Conservation (phyloP, 176 grass and related monocot species). For the Poa pratensis region DNA sequence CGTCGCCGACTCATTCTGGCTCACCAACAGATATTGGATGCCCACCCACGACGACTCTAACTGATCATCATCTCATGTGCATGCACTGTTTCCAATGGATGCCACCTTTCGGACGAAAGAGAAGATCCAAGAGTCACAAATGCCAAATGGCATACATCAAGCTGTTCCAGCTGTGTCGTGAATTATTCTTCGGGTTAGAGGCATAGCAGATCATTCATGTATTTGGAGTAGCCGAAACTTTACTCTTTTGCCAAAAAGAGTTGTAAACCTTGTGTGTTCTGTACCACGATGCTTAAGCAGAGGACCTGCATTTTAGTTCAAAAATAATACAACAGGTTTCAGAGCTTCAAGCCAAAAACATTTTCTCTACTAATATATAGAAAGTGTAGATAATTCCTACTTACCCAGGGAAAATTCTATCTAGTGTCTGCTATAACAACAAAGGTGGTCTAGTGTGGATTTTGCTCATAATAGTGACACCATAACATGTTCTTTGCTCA, state of each 20-base stretch:
- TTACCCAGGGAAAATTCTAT: neutral
- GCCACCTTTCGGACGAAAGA: neutral
- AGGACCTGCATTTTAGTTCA: neutral
- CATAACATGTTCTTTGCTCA: neutral
- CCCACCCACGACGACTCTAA: conserved; percentile 53
- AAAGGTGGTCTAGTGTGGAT: neutral
- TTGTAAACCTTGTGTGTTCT: neutral
- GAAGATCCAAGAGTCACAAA: neutral
- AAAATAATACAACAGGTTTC: neutral
- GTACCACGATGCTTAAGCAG: neutral
- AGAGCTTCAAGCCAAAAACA: neutral
- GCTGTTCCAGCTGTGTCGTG: neutral
- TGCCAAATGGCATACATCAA: neutral
- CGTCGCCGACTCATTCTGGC: conserved; percentile 60
- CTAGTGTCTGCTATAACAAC: neutral
- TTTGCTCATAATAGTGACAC: neutral
- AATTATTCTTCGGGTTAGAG: neutral
- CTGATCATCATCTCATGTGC: neutral
- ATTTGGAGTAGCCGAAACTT: neutral
- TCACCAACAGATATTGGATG: conserved; percentile 59
- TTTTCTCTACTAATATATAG: neutral
- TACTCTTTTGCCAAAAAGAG: neutral
- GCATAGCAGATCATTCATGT: neutral
- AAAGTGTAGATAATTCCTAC: neutral
- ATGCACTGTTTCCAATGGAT: neutral